Conservation (phyloP, 768 basidiomycete genomes). For the Symmetrospora coprosmae region DNA sequence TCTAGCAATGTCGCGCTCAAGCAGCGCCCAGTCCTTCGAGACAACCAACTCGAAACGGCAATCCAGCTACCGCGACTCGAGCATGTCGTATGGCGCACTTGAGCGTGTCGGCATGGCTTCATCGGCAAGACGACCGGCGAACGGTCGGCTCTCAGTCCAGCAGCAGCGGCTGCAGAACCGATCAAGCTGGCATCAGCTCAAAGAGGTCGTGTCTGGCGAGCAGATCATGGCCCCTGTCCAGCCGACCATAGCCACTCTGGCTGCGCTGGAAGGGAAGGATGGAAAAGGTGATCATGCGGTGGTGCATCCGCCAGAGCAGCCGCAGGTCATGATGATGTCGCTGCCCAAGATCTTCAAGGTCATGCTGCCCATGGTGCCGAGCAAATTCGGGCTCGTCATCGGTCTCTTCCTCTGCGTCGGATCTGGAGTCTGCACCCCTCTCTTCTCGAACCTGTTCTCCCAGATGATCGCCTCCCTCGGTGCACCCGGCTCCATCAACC, state of each 20-base stretch:
- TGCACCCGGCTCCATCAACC: conserved; percentile 34
- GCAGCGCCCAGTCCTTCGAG: too few relatives aligned
- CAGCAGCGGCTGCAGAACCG: conserved; percentile 33
- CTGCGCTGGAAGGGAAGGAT: too few relatives aligned
- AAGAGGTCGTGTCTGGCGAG: neutral
- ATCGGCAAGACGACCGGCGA: conserved; percentile 11
- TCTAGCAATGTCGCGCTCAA: too few relatives aligned
- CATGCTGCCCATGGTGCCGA: conserved; percentile 45
- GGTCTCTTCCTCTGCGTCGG: conserved; percentile 57
- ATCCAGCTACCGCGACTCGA: too few relatives aligned
- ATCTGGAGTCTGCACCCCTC: conserved; percentile 71
- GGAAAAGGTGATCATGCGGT: conserved; percentile 42
- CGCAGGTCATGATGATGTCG: conserved; percentile 35
- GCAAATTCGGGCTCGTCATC: conserved; percentile 54
- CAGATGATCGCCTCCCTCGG: conserved; percentile 49
- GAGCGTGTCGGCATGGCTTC: conserved; percentile 17
- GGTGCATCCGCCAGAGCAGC: conserved; percentile 27
- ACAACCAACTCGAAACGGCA: too few relatives aligned
- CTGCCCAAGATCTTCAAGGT: neutral
- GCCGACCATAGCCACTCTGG: too few relatives aligned
- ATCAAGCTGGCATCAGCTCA: conserved; percentile 30
- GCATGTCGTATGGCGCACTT: conserved; percentile 25
- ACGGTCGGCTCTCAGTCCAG: neutral
- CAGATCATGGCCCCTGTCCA: conserved; percentile 33
- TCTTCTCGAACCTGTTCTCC: conserved; percentile 83